These are phyloP conservation scores for Kokia cookei DNA, from an alignment of 441 rosid species.

Conservation along the genomic window DNA sequence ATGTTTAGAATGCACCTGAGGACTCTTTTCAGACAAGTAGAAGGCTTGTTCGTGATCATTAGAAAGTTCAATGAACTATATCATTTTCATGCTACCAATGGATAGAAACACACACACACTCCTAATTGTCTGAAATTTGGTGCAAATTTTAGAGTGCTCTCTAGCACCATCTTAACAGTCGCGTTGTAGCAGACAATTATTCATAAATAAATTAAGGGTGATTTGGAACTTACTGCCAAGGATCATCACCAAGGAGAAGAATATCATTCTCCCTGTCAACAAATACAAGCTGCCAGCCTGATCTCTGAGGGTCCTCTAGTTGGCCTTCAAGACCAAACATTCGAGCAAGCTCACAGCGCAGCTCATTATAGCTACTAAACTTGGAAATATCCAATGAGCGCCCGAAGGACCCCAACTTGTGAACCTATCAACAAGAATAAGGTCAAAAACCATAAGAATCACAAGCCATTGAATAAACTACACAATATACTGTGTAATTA, in stretches of 20 bases:
- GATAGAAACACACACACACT: background rate
- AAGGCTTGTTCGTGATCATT: background rate
- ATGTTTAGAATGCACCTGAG: background rate
- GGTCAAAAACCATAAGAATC: background rate
- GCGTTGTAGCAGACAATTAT: background rate
- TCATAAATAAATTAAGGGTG: background rate
- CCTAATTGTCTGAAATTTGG: background rate
- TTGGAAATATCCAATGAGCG: conserved; percentile 83
- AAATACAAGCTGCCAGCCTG: conserved; percentile 99
- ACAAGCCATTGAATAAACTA: background rate
- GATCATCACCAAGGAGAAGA: conserved; percentile 99
- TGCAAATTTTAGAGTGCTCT: background rate
- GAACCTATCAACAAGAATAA: conserved; percentile 42
- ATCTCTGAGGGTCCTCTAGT: conserved; percentile 94
- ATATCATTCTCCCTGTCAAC: conserved; percentile 98
- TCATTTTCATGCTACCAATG: background rate
- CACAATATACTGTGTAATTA: background rate
- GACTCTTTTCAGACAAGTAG: background rate
- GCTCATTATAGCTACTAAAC: conserved; percentile 95
- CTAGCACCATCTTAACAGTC: background rate
- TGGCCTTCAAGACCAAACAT: conserved; percentile 98
- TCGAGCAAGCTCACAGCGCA: conserved; percentile 85
- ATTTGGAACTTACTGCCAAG: conserved; percentile 78
- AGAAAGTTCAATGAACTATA: background rate
- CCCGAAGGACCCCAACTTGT: conserved; percentile 89